Evolutionary conservation across 257 asterid genomes (phyloP), one percentile per base, ranked within the genome.

Genomic region (Primulina tabacum): DNA sequence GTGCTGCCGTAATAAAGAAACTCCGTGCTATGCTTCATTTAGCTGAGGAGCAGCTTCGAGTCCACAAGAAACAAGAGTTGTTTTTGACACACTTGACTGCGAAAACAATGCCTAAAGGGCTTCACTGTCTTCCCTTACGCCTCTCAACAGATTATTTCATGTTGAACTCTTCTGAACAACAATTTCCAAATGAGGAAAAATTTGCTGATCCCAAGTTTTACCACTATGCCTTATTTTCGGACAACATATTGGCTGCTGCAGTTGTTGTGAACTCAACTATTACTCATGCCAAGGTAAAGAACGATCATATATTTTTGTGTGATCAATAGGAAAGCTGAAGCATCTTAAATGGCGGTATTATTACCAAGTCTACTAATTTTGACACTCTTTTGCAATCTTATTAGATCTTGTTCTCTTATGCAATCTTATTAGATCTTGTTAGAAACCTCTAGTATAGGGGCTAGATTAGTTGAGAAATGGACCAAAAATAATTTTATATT

Each of bases 191-290:
- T 76, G 74, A 81, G 82, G 94, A 86, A 61, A 86, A 81, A 17
- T 70, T 89, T 38, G 88, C 81, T 52, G 83, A 92, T 83, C 82
- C 95, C 71, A 78, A 77, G 77, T 80, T 92, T 20, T 88, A 81
- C 82, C 98, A 92, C 81, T 92, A 92, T 80, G 98, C 98, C 61
- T 78, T 92, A 75, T 89, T 92, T 84, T 92, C 98, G 5, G 98
- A 92, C 76, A 92, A 89, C 60, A 78, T 92, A 50, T 73, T 92
- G 84, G 98, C 98, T 16, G 86, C 98, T n/a, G 89, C 96, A 4
- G 96, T 80, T 63, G 98, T 89, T 72, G 84, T 92, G n/a, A 92
- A 89, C 85, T 92, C 96, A 8, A 92, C 98, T 28, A 75, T 89
- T 66, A 77, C 86, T 68, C 89, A 88, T 60, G 82, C 95, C 57